Conservation (phyloP, 169 alveolate species). For the Plasmodium billcollinsi region DNA sequence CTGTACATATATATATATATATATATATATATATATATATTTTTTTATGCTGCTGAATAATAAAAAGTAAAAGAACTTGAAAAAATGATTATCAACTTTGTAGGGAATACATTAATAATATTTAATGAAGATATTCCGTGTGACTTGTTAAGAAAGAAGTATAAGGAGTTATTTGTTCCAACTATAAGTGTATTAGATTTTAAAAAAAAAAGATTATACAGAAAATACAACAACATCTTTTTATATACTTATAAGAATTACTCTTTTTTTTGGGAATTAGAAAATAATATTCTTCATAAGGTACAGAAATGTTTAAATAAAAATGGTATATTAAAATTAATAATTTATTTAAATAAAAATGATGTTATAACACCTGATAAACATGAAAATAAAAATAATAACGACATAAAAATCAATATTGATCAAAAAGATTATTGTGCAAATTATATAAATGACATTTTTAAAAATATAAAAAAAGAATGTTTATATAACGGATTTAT, state of each 20-base stretch:
- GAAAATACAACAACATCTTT: constrained; percentile 49
- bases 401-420: not conserved
- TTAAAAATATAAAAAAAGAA: constrained; percentile 38
- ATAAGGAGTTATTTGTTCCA: constrained; percentile 45
- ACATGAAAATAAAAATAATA: not conserved
- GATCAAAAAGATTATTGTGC: not conserved
- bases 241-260: constrained; percentile 43
- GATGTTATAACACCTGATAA: not conserved
- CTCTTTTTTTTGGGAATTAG: constrained; percentile 55
- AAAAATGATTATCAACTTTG: constrained; percentile 50
- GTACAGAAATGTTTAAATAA: constrained; percentile 54
- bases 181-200: constrained; percentile 56
- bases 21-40: too few species aligned
- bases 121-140: constrained; percentile 71
- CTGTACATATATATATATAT: too few species aligned
- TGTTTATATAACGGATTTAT: constrained; percentile 61
- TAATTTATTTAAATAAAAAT: constrained; percentile 30
- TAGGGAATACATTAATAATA: constrained; percentile 43
- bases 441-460: constrained; percentile 4
- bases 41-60: too few species aligned
- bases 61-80: not conserved
- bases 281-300: constrained; percentile 43
- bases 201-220: constrained; percentile 34
- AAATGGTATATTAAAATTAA: constrained; percentile 35
- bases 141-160: constrained; percentile 49